These are phyloP conservation scores for Trichoderma polysporum DNA, from an alignment of 2,329 filamentous ascomycete genomes.

Conservation along the genomic window DNA sequence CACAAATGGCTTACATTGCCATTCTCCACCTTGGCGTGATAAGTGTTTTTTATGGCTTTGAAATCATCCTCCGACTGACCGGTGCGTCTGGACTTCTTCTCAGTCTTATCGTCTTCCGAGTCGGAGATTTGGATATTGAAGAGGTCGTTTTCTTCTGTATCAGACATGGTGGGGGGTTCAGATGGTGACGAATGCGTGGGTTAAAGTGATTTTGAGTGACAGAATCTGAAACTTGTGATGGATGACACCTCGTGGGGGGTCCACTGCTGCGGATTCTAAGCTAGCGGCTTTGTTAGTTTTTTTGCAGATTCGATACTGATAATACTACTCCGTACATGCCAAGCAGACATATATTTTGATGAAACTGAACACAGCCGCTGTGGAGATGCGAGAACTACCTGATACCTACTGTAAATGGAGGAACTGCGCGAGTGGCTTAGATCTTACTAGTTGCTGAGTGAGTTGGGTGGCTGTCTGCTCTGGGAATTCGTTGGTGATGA, in stretches of 20 bases:
- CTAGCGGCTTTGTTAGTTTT: background rate
- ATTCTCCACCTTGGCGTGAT: slow-evolving; percentile 52
- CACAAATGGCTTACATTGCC: slow-evolving; percentile 48
- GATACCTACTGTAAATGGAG: too few relatives aligned
- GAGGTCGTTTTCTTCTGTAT: slow-evolving; percentile 32
- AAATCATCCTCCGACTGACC: slow-evolving; percentile 53
- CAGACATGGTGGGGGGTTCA: slow-evolving; percentile 27
- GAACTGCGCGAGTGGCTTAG: background rate
- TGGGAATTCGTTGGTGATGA: background rate
- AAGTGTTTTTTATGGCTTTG: slow-evolving; percentile 45
- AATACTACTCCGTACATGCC: background rate
- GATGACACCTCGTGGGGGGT: background rate
- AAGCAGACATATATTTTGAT: background rate
- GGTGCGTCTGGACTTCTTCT: slow-evolving; percentile 37
- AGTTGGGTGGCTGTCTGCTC: background rate
- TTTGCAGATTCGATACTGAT: background rate
- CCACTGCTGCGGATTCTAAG: background rate
- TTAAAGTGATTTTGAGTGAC: background rate
- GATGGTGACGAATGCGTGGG: background rate
- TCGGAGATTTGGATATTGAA: slow-evolving; percentile 35
- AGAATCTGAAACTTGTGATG: background rate
- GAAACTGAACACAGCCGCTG: slow-evolving; percentile 8
- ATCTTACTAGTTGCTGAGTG: background rate
- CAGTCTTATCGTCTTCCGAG: slow-evolving; percentile 33
- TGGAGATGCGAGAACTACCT: too few relatives aligned